Conservation (phyloP, 2,329 filamentous ascomycete genomes). For the Penicillium decumbens region DNA sequence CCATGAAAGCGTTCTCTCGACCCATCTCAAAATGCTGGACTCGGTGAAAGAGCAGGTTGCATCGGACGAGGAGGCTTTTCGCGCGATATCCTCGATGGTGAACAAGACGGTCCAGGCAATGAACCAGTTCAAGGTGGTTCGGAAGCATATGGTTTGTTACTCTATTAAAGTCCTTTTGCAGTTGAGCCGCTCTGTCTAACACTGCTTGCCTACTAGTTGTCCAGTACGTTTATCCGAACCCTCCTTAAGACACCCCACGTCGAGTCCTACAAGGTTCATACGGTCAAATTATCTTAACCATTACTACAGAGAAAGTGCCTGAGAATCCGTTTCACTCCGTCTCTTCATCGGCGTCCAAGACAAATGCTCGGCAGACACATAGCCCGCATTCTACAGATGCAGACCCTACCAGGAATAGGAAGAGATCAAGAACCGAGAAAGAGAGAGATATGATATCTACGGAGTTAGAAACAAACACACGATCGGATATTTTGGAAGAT, state of each 20-base stretch:
- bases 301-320: not conserved
- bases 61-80: slow-evolving; percentile 26
- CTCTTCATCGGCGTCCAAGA: not conserved
- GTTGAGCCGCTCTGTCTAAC: slow-evolving; percentile 1
- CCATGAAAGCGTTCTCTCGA: slow-evolving; percentile 39
- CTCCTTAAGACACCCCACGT: not conserved
- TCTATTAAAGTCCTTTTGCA: not conserved
- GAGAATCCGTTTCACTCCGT: not conserved
- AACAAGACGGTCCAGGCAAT: slow-evolving; percentile 39
- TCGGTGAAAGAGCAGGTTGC: slow-evolving; percentile 31
- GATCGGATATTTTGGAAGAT: not conserved
- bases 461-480: not conserved
- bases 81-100: slow-evolving; percentile 35
- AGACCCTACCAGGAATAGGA: slow-evolving; percentile 12
- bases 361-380: slow-evolving; percentile 1
- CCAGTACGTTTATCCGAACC: slow-evolving; percentile 13
- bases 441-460: slow-evolving; percentile 1
- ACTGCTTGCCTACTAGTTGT: slow-evolving; percentile 7
- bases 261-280: not conserved
- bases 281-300: not conserved
- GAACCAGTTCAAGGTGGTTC: slow-evolving; percentile 33
- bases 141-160: slow-evolving; percentile 34
- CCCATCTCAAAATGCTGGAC: slow-evolving; percentile 38
- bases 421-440: slow-evolving; percentile 9
- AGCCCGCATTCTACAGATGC: slow-evolving; percentile 7